Percentiles rank a stretch among this genome's conserved stretches.
These are phyloP conservation scores for Pseudohalonectria lignicola DNA, from an alignment of 2,329 filamentous ascomycete species.

Conservation along the genomic window DNA sequence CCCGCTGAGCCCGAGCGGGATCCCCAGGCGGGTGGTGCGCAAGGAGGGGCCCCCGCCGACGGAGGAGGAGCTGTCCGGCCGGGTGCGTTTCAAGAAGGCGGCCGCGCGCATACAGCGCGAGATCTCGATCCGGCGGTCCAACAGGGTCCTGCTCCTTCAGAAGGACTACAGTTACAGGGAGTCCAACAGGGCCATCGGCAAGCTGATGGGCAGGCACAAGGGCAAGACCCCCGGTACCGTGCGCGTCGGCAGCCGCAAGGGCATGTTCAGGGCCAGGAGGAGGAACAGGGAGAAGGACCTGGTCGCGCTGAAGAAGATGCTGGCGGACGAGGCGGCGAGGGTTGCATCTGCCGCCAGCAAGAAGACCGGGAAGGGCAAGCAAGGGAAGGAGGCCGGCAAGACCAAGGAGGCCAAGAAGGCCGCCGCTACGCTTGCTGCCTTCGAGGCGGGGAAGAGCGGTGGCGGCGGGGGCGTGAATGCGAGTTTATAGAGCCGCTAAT, in stretches of 20 bases:
- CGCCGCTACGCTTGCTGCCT: too few relatives aligned
- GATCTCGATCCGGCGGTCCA: conserved; percentile 16
- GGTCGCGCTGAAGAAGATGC: conserved; percentile 1
- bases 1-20: conserved; percentile 22
- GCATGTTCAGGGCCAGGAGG: conserved; percentile 25
- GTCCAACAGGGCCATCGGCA: conserved; percentile 48
- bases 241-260: conserved; percentile 34
- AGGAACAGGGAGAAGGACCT: conserved; percentile 6
- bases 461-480: too few relatives aligned
- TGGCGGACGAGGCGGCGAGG: conserved; percentile 6
- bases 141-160: conserved; percentile 36
- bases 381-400: too few relatives aligned
- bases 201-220: conserved; percentile 38
- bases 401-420: too few relatives aligned
- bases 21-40: conserved; percentile 19
- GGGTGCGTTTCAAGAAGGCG: conserved; percentile 8
- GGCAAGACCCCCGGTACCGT: conserved; percentile 33
- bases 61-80: conserved; percentile 6
- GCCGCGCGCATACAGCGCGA: conserved; percentile 23
- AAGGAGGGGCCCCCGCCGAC: conserved; percentile 10
- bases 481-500: too few relatives aligned
- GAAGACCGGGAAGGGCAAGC: too few relatives aligned
- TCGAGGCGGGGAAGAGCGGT: too few relatives aligned
- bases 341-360: too few relatives aligned
- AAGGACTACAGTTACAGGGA: conserved; percentile 48